Conservation (phyloP, 345 rosid genomes). For the Dipteronia dyeriana region DNA sequence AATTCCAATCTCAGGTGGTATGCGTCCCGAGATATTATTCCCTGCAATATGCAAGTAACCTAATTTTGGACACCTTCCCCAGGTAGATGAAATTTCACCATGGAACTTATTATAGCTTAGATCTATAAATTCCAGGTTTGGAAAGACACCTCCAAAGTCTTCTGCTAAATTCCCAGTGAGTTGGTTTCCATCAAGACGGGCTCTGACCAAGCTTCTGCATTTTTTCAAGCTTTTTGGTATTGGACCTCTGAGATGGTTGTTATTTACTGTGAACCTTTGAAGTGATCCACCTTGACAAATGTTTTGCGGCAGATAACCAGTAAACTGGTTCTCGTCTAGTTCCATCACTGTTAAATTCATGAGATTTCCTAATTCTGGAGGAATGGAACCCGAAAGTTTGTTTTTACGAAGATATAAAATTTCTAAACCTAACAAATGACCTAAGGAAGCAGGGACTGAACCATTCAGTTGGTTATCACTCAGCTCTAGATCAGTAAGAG, state of each 20-base stretch:
- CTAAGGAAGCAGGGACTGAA: slow-evolving; percentile 12
- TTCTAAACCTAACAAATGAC: neutral
- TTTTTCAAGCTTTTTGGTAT: slow-evolving; percentile 36
- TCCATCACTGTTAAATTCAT: neutral
- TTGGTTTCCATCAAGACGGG: slow-evolving; percentile 27
- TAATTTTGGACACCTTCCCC: slow-evolving; percentile 13
- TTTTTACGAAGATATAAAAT: slow-evolving; percentile 16
- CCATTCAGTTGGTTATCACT: slow-evolving; percentile 7
- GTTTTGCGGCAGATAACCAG: slow-evolving; percentile 24
- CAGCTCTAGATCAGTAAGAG: slow-evolving; percentile 10
- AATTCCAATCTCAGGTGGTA: slow-evolving; percentile 36
- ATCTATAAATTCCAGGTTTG: slow-evolving; percentile 11
- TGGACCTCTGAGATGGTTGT: slow-evolving; percentile 27
- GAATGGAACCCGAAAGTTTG: slow-evolving; percentile 29
- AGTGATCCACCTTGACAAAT: slow-evolving; percentile 21
- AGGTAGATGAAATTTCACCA: slow-evolving; percentile 29
- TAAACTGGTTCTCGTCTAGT: slow-evolving; percentile 19
- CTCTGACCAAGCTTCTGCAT: slow-evolving; percentile 32
- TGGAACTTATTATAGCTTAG: slow-evolving; percentile 29
- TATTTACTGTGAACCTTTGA: neutral
- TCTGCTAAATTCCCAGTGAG: slow-evolving; percentile 26
- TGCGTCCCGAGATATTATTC: slow-evolving; percentile 29
- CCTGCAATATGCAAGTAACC: slow-evolving; percentile 8
- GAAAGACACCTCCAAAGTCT: slow-evolving; percentile 31
- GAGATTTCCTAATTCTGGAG: slow-evolving; percentile 12